Conservation (phyloP, 768 basidiomycete species). For the Pulveroboletus sp. region DNA sequence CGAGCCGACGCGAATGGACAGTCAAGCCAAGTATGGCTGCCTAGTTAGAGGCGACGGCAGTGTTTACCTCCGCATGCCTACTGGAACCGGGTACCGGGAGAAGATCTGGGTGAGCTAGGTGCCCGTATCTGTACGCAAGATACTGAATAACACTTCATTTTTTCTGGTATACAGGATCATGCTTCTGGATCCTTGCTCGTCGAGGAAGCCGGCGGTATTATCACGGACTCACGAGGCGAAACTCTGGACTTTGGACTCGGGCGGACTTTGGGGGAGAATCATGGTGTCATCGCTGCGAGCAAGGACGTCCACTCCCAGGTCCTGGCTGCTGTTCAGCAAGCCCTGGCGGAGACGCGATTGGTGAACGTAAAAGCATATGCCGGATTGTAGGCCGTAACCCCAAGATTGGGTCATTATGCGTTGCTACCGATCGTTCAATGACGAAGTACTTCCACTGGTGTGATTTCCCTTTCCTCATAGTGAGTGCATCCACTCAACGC, state of each 20-base stretch:
- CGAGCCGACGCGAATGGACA: constrained; percentile 81
- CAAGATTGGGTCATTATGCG: background rate
- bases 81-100: constrained; percentile 73
- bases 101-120: constrained; percentile 85
- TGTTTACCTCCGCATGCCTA: constrained; percentile 76
- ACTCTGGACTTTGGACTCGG: constrained; percentile 84
- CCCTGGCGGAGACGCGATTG: constrained; percentile 29
- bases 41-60: constrained; percentile 84
- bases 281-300: constrained; percentile 80
- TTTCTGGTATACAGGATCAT: constrained; percentile 59
- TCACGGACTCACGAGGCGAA: constrained; percentile 77
- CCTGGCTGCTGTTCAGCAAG: constrained; percentile 68
- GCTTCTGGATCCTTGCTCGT: constrained; percentile 83
- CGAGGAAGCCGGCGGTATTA: constrained; percentile 83
- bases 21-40: constrained; percentile 91
- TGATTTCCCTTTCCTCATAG: no score
- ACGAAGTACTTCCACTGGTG: no score
- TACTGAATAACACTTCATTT: background rate
- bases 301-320: constrained; percentile 65
- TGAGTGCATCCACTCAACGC: no score
- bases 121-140: no score
- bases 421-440: background rate
- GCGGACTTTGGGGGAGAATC: constrained; percentile 79
- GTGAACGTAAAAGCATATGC: background rate
- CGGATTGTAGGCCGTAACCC: background rate